Evolutionary conservation across 1,284 basidiomycete species (phyloP).

Genomic region (Ustilago cynodontis): DNA sequence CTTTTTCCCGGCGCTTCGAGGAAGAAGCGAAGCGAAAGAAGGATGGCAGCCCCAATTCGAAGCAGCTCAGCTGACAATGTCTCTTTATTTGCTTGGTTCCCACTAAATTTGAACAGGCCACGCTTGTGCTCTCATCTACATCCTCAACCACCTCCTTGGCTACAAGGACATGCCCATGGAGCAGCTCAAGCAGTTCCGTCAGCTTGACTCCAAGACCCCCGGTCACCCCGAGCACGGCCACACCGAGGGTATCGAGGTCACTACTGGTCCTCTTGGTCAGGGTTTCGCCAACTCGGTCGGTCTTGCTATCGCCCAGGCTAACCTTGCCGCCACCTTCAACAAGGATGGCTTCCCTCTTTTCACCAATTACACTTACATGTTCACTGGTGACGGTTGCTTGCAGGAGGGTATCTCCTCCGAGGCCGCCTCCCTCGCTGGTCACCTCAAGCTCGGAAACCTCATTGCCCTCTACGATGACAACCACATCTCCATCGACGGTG

Average conservation of each 20-base stretch:
- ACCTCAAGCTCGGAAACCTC: conserved; percentile 91
- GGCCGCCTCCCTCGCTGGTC: conserved; percentile 89
- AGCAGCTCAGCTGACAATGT: not conserved
- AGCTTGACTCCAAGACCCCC: conserved; percentile 78
- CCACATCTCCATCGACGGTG: conserved; percentile 94
- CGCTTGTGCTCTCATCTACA: conserved; percentile 76
- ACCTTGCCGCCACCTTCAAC: conserved; percentile 89
- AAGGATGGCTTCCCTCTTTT: conserved; percentile 85
- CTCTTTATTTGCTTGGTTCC: not conserved
- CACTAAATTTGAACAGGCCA: conserved; percentile 68
- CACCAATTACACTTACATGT: conserved; percentile 89
- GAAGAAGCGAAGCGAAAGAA: not conserved
- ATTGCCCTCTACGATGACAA: conserved; percentile 75
- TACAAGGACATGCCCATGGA: conserved; percentile 82
- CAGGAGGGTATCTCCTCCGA: conserved; percentile 95
- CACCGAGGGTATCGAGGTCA: conserved; percentile 89
- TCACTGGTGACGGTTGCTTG: conserved; percentile 93
- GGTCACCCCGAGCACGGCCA: conserved; percentile 91
- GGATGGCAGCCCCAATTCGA: not conserved
- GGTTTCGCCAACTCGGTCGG: conserved; percentile 89
- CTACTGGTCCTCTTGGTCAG: conserved; percentile 94
- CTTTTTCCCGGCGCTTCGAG: not conserved
- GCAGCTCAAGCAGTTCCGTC: conserved; percentile 78
- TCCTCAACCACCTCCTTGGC: conserved; percentile 83
- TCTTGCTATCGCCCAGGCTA: conserved; percentile 90